These are phyloP conservation scores for Lagerstroemia speciosa DNA, from an alignment of 345 rosid species.

Conservation along the genomic window DNA sequence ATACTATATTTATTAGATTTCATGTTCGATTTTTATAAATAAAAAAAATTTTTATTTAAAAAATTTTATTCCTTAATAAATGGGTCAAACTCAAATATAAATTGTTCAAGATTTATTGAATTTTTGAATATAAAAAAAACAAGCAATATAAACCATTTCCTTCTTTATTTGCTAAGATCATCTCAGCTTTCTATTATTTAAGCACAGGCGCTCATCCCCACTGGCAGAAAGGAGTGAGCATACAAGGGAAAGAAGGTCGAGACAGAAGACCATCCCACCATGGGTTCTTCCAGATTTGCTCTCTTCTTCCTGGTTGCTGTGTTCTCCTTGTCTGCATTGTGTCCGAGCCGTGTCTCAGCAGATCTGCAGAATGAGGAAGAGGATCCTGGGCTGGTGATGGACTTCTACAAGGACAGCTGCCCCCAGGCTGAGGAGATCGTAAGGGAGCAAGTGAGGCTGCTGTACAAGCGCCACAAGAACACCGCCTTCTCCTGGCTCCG, in stretches of 20 bases:
- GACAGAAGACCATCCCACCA: background rate
- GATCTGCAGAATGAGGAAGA: conserved; percentile 35
- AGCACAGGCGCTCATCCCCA: conserved; percentile 5
- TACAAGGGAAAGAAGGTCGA: background rate
- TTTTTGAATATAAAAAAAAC: no score
- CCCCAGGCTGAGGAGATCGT: conserved; percentile 96
- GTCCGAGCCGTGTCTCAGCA: conserved; percentile 20
- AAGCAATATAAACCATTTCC: no score
- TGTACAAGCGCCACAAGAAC: conserved; percentile 98
- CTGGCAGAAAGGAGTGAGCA: background rate
- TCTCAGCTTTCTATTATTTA: conserved; percentile 23
- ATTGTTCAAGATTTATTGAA: no score
- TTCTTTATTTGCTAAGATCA: conserved; percentile 1
- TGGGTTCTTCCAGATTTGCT: conserved; percentile 26
- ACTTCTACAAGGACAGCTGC: conserved; percentile 79
- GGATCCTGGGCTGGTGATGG: conserved; percentile 64
- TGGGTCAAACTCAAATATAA: no score
- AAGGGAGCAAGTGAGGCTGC: conserved; percentile 80
- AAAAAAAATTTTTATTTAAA: no score
- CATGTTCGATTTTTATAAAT: no score
- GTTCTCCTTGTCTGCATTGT: conserved; percentile 28
- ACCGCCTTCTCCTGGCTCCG: conserved; percentile 99
- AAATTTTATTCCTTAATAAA: no score
- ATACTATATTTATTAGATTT: no score
- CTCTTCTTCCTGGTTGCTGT: conserved; percentile 26